phyloP scores from a whole-genome alignment of 805 yeast genomes.

The Barnettozyma pratensis region DNA sequence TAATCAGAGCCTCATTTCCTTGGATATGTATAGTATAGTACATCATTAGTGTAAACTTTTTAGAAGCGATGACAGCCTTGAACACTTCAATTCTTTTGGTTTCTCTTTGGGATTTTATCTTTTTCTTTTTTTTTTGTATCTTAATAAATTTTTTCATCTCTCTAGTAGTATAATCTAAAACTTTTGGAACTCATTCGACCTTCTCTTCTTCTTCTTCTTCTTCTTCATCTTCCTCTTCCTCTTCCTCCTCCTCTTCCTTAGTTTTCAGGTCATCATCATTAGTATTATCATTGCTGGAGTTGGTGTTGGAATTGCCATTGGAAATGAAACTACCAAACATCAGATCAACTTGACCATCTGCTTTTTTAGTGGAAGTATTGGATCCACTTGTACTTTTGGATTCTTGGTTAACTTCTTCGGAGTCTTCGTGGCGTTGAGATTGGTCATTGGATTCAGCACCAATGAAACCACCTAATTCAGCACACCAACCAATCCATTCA shows the following conservation, averaged over 20 bases:
- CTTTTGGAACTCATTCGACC: neutral
- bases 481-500: constrained; percentile 64
- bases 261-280: neutral
- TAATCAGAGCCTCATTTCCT: neutral
- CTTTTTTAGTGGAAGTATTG: neutral
- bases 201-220: neutral
- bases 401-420: neutral
- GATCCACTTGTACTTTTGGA: neutral
- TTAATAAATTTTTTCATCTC: neutral
- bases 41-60: neutral
- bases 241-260: neutral
- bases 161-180: neutral
- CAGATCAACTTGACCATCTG: constrained; percentile 1
- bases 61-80: no score
- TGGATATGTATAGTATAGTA: neutral
- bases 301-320: neutral
- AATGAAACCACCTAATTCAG: constrained; percentile 56
- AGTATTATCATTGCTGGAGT: neutral
- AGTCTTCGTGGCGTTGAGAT: neutral
- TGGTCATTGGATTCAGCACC: constrained; percentile 1
- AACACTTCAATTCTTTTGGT: no score
- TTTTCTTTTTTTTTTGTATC: no score
- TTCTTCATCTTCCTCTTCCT: neutral
- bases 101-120: no score
- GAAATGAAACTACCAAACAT: constrained; percentile 3